These are phyloP conservation scores for Erysiphe neolycopersici DNA, from an alignment of 2,329 filamentous ascomycete genomes.

Conservation along the genomic window DNA sequence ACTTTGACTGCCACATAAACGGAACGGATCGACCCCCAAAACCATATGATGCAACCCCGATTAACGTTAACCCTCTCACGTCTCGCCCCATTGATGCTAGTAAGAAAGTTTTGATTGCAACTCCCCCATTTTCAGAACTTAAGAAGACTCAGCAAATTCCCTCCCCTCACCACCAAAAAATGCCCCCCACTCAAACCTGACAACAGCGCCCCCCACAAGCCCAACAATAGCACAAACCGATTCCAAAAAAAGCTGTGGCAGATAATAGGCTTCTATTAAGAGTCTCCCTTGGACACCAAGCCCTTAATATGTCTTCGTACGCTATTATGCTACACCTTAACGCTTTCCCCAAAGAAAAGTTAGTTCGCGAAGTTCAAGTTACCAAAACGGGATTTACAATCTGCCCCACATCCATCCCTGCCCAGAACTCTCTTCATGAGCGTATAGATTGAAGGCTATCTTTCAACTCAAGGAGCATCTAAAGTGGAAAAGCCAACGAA, in stretches of 20 bases:
- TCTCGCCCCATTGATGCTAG: no score
- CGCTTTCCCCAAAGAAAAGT: background rate
- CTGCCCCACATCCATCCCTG: background rate
- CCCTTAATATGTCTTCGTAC: background rate
- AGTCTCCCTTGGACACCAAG: background rate
- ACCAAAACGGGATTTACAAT: background rate
- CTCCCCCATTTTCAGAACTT: no score
- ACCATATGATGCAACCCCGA: background rate
- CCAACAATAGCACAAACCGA: no score
- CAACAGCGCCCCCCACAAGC: no score
- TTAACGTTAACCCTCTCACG: no score
- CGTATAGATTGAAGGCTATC: background rate
- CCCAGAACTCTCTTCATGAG: background rate
- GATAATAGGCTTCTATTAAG: background rate
- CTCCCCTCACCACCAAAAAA: no score
- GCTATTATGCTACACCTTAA: background rate
- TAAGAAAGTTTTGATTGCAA: no score
- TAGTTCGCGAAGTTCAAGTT: background rate
- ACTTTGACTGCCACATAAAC: background rate
- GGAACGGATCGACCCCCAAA: background rate
- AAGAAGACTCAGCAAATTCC: no score
- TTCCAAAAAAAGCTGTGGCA: background rate
- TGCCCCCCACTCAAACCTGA: no score
- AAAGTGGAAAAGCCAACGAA: background rate
- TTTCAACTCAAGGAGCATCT: background rate